These are phyloP conservation scores for Musa beccarii DNA, from an alignment of 176 grass and related monocot genomes.

Conservation along the genomic window DNA sequence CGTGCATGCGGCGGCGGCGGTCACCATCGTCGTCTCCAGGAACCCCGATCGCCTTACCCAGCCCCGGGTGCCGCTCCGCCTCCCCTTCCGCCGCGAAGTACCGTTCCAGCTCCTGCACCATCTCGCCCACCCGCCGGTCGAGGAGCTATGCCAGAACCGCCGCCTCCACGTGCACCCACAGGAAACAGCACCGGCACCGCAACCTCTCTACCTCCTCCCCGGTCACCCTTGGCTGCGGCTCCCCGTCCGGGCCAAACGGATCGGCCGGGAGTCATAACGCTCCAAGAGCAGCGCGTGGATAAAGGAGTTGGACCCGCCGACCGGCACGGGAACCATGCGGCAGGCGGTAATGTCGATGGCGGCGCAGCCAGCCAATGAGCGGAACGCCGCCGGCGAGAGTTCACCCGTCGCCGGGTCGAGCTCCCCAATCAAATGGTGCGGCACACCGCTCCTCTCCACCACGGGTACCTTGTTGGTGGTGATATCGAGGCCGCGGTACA, in stretches of 20 bases:
- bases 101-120: conserved; percentile 55
- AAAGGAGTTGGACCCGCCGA: conserved; percentile 82
- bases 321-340: conserved; percentile 49
- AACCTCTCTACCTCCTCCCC: conserved; percentile 11
- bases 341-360: conserved; percentile 30
- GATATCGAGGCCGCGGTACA: conserved; percentile 57
- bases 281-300: conserved; percentile 47
- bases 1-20: too few relatives aligned
- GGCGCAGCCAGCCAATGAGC: conserved; percentile 24
- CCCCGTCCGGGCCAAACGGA: conserved; percentile 30
- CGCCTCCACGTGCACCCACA: conserved; percentile 70
- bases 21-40: conserved; percentile 9
- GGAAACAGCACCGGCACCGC: conserved; percentile 50
- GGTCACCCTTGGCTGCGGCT: conserved; percentile 18
- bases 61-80: conserved; percentile 44
- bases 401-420: conserved; percentile 32
- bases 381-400: conserved; percentile 25
- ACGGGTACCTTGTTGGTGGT: conserved; percentile 27
- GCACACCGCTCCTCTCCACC: conserved; percentile 49
- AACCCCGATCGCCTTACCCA: conserved; percentile 67
- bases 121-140: conserved; percentile 75
- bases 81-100: conserved; percentile 51
- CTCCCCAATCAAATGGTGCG: conserved; percentile 69
- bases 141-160: conserved; percentile 41
- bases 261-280: conserved; percentile 8